Conservation (phyloP, 306 rosid species). For the Psophocarpus tetragonolobus region DNA sequence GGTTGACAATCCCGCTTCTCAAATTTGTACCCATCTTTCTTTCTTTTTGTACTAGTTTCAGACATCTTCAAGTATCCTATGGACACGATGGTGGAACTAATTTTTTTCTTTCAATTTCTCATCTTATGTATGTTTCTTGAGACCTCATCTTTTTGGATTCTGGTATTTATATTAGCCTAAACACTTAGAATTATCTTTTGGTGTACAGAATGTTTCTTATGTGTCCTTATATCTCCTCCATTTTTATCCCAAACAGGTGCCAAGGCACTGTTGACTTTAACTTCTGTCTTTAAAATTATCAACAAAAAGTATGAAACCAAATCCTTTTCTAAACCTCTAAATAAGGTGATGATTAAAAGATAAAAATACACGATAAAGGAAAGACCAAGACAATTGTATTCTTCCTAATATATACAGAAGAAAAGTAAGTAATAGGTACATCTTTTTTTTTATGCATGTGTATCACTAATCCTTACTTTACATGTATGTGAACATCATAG, state of each 20-base stretch:
- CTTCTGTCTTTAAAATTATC: background rate
- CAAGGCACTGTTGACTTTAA: background rate
- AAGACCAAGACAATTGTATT: background rate
- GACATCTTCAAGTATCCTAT: background rate
- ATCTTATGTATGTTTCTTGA: background rate
- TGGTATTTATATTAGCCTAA: background rate
- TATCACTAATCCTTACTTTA: conserved; percentile 4
- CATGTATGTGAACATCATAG: conserved; percentile 11
- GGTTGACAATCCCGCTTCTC: background rate
- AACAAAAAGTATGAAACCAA: background rate
- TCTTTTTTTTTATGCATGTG: background rate
- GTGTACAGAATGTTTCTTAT: background rate
- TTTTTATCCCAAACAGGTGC: background rate
- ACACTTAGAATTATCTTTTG: background rate
- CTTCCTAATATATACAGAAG: conserved; percentile 29
- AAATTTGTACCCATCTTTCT: background rate
- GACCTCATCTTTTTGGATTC: background rate
- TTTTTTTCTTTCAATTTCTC: background rate
- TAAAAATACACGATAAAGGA: conserved; percentile 14
- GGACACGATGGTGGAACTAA: background rate
- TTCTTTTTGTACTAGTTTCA: background rate
- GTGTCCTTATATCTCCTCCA: background rate
- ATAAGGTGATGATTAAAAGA: background rate
- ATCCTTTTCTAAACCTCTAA: background rate
- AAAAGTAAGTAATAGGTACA: conserved; percentile 2